Conservation (phyloP, 805 yeast genomes). For the Nakazawaea holstii region DNA sequence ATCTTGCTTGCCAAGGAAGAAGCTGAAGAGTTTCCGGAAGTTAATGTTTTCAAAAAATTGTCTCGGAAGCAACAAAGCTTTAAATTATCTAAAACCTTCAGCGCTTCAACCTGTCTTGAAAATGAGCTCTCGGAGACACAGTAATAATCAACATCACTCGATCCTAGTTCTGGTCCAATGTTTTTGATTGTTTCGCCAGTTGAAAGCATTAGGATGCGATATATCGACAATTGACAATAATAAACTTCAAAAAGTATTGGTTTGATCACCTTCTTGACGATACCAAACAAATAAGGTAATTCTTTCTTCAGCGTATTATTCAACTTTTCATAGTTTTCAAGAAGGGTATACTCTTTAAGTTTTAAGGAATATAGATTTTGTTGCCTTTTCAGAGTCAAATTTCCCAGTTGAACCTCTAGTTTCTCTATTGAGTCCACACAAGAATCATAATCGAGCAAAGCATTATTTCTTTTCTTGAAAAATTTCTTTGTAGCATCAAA, state of each 20-base stretch:
- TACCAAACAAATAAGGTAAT: slow-evolving; percentile 36
- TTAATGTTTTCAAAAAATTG: slow-evolving; percentile 16
- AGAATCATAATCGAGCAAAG: slow-evolving; percentile 33
- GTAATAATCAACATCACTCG: background rate
- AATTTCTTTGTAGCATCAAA: slow-evolving; percentile 23
- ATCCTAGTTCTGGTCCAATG: no score
- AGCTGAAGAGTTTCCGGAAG: background rate
- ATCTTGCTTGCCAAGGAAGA: background rate
- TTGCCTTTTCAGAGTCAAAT: slow-evolving; percentile 32
- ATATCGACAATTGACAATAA: slow-evolving; percentile 32
- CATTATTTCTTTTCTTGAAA: slow-evolving; percentile 25
- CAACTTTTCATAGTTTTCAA: slow-evolving; percentile 29
- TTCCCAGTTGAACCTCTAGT: slow-evolving; percentile 21
- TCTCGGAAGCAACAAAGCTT: slow-evolving; percentile 22
- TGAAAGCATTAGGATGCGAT: slow-evolving; percentile 21
- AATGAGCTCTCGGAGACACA: slow-evolving; percentile 6
- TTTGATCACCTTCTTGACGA: slow-evolving; percentile 25
- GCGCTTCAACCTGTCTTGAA: slow-evolving; percentile 12
- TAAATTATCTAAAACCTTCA: slow-evolving; percentile 17
- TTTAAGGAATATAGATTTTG: slow-evolving; percentile 26
- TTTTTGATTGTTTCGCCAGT: background rate
- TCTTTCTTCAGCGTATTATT: slow-evolving; percentile 39
- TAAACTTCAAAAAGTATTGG: slow-evolving; percentile 29
- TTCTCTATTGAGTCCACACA: slow-evolving; percentile 19
- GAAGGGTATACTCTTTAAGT: slow-evolving; percentile 24